These are phyloP conservation scores for Fusarium mundagurra DNA, from an alignment of 2,329 filamentous ascomycete genomes.

Conservation along the genomic window DNA sequence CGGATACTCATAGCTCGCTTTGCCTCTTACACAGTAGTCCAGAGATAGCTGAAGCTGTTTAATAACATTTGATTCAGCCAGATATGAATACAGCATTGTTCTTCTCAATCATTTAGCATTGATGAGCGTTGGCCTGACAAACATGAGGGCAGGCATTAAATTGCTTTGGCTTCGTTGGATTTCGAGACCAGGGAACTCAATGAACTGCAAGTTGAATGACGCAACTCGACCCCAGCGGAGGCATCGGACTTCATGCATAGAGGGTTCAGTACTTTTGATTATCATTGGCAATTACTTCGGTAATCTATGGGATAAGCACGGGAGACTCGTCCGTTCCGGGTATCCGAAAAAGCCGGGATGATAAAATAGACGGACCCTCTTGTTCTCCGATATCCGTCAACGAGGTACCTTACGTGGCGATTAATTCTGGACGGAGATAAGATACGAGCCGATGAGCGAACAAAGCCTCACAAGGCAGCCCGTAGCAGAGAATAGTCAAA, in stretches of 20 bases:
- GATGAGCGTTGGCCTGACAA: background rate
- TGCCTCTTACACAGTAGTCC: background rate
- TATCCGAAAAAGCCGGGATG: background rate
- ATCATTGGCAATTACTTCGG: background rate
- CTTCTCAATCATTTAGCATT: rapidly evolving
- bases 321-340: background rate
- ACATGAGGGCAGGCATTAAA: background rate
- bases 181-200: too few species aligned
- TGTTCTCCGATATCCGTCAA: conserved; percentile 2
- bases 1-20: too few species aligned
- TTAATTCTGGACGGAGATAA: background rate
- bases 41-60: background rate
- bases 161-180: background rate
- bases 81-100: background rate
- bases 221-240: background rate
- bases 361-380: background rate
- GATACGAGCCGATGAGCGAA: background rate
- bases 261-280: background rate
- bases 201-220: background rate
- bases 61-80: background rate
- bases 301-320: background rate
- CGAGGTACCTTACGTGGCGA: background rate
- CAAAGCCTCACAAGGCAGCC: background rate
- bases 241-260: background rate
- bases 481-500: background rate